Base-by-base conservation (phyloP, 371 early-diverging fungal species). In the Gilbertella persicaria region DNA sequence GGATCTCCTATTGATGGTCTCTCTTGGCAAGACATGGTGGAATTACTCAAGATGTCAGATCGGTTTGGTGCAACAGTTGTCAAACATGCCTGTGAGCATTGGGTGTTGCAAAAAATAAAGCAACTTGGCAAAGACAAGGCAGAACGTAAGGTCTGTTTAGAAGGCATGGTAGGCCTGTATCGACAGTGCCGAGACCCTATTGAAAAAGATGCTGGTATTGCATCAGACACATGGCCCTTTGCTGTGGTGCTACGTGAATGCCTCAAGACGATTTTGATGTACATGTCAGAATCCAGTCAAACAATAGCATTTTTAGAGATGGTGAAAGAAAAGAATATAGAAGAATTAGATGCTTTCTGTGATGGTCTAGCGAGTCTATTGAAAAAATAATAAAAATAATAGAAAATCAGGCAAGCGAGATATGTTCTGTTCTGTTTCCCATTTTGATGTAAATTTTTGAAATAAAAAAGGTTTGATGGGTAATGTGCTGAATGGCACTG, bases 191-290 rank as follows among this genome's bases (percentile, higher is more conserved):
- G 60, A 9, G 56, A 66, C 38, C 63, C 57, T 2, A 51, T 44
- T 2, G 59, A 59, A 25, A 26, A 12, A 7, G 60, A 56, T 39
- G 66, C 55, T 13, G 69, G 69, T 17, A 54, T 67, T 12, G 1
- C 29, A 9, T 62, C 66, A 9, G 42, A 55, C 21, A 53, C 58
- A 0, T 73, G 69, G 73, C 69, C 69, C 0, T 73, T 73, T 36
- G 40, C 56, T 5, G 36, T 12, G 3, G 26, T 69, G 9, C 10
- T 69, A 0, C 35, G 39, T 16, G 50, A 46, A 33, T 40, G 50
- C 9, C 24, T 67, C 0, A 57, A 55, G 35, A 14, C 46, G 1
- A 45, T 62, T 2, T 6, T 50, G 0, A 51, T 48, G 5, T 45
- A 56, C 43, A 39, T 64, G 19, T 38, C 59, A 3, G 17, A 35